Evolutionary conservation across 2,329 filamentous ascomycete species (phyloP).

Genomic region (Ophiostoma sp.): DNA sequence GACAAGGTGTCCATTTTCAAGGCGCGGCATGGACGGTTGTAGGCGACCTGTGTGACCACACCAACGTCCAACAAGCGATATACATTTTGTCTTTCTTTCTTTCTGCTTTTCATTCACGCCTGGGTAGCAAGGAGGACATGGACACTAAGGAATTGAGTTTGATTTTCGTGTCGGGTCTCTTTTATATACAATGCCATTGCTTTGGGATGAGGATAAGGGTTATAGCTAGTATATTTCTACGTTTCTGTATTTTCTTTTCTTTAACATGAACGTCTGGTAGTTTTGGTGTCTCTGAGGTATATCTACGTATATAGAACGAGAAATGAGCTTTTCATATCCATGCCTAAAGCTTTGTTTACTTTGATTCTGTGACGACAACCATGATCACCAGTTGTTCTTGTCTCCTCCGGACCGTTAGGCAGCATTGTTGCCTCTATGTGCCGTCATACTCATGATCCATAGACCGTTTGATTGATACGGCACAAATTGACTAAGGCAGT

Average conservation of each 20-base stretch:
- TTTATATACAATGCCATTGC: neutral
- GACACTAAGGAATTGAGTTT: neutral
- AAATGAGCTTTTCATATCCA: no score
- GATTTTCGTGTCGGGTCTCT: neutral
- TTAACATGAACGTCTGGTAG: neutral
- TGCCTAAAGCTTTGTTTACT: no score
- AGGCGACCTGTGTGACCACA: neutral
- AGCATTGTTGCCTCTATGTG: no score
- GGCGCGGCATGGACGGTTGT: slow-evolving; percentile 63
- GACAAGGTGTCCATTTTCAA: slow-evolving; percentile 81
- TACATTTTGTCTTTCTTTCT: neutral
- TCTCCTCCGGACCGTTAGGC: no score
- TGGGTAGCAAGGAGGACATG: neutral
- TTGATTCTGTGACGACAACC: no score
- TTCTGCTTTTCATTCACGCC: neutral
- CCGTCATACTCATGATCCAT: no score
- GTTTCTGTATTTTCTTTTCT: neutral
- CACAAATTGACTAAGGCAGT: no score
- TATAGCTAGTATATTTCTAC: no score
- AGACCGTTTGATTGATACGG: no score
- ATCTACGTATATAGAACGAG: neutral
- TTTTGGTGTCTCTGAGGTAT: neutral
- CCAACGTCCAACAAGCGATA: neutral
- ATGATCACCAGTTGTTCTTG: no score
- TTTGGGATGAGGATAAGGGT: no score